Conservation (phyloP, 345 rosid species). For the Citrus hindsii region DNA sequence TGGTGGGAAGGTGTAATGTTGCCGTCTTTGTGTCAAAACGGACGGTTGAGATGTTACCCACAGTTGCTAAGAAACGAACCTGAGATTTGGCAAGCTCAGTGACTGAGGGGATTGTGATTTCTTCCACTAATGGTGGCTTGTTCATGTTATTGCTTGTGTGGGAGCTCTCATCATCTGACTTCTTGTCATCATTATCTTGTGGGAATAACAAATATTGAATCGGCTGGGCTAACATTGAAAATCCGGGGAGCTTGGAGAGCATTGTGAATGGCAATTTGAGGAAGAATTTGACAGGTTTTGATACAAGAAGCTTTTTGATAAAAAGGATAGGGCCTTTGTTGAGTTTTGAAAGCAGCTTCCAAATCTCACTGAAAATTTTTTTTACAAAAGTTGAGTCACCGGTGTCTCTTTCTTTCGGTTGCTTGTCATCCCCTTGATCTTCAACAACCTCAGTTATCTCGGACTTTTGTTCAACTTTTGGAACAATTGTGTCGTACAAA, state of each 20-base stretch:
- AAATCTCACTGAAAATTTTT: slow-evolving; percentile 13
- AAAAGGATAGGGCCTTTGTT: neutral
- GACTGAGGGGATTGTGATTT: slow-evolving; percentile 71
- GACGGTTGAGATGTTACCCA: slow-evolving; percentile 26
- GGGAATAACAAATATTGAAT: slow-evolving; percentile 20
- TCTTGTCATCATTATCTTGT: slow-evolving; percentile 4
- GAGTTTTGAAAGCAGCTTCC: slow-evolving; percentile 26
- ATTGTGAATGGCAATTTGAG: slow-evolving; percentile 50
- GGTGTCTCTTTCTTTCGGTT: neutral
- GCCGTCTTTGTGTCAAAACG: slow-evolving; percentile 36
- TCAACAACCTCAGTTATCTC: neutral
- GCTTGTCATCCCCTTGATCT: neutral
- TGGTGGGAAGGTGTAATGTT: slow-evolving; percentile 45
- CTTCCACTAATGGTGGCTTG: slow-evolving; percentile 59
- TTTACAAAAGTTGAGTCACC: slow-evolving; percentile 4
- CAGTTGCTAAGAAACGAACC: slow-evolving; percentile 32
- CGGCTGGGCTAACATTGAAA: slow-evolving; percentile 32
- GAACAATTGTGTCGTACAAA: neutral
- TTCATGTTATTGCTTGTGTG: neutral
- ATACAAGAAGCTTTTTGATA: slow-evolving; percentile 3
- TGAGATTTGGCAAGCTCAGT: slow-evolving; percentile 21
- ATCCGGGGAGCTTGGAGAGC: slow-evolving; percentile 50
- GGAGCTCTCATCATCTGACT: slow-evolving; percentile 5
- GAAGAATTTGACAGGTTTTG: slow-evolving; percentile 27
- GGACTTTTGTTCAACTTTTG: neutral